phyloP scores from a whole-genome alignment of 805 yeast genomes.

The Monosporozyma servazzii region DNA sequence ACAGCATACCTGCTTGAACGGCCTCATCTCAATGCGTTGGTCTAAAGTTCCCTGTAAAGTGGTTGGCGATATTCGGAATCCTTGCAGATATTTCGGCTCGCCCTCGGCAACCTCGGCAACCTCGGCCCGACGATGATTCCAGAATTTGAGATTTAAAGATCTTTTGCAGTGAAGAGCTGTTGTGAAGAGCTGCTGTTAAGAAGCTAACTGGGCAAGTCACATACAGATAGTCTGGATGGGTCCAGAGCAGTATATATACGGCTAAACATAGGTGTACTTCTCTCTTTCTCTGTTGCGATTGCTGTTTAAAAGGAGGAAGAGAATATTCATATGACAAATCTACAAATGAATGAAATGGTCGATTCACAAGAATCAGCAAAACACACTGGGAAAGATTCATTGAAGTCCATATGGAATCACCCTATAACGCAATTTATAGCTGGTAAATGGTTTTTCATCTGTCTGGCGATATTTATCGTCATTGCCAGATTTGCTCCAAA shows the following conservation, averaged over 20 bases:
- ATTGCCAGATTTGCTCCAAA: conserved; percentile 71
- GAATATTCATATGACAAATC: too few species aligned
- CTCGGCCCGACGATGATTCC: neutral
- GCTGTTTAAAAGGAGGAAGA: too few species aligned
- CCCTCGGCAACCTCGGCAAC: neutral
- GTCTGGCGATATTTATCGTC: conserved; percentile 62
- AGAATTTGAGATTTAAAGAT: too few species aligned
- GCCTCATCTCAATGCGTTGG: neutral
- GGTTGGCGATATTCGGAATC: neutral
- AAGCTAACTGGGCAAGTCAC: too few species aligned
- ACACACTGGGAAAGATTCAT: neutral
- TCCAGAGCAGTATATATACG: too few species aligned
- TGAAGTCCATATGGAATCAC: conserved; percentile 13
- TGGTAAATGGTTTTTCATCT: conserved; percentile 67
- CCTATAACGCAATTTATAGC: conserved; percentile 15
- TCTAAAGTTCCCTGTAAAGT: neutral
- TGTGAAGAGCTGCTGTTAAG: too few species aligned
- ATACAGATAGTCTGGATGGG: too few species aligned
- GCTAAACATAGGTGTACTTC: too few species aligned
- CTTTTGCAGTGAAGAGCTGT: too few species aligned
- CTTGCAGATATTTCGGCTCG: neutral
- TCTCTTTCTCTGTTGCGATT: too few species aligned
- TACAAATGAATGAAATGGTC: neutral
- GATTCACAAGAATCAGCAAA: neutral
- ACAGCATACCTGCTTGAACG: too few species aligned